phyloP scores from a whole-genome alignment of 345 rosid species.

The Rubroshorea leprosula region DNA sequence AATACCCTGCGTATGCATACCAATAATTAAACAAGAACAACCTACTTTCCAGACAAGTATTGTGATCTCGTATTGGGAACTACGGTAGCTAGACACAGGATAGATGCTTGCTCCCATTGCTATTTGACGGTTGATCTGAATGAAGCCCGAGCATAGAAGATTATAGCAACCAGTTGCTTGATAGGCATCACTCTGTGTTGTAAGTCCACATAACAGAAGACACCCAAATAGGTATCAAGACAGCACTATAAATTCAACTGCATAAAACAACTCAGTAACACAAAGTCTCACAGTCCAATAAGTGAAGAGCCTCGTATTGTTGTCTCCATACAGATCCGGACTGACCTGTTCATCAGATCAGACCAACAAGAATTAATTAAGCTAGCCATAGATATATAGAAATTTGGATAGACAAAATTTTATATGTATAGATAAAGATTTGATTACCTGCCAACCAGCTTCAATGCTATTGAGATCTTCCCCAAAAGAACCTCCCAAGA shows the following conservation, averaged over 20 bases:
- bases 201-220: background rate
- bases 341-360: conserved; percentile 40
- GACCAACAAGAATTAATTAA: background rate
- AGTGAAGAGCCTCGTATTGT: conserved; percentile 68
- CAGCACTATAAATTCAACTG: background rate
- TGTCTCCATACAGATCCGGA: conserved; percentile 70
- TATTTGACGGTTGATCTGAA: conserved; percentile 68
- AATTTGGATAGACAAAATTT: too few species aligned
- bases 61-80: conserved; percentile 60
- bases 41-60: conserved; percentile 42
- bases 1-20: background rate
- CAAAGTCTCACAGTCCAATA: conserved; percentile 64
- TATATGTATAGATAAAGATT: too few species aligned
- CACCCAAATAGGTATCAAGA: background rate
- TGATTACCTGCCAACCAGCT: conserved; percentile 66
- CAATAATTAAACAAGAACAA: too few species aligned
- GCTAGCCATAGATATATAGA: background rate
- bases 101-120: conserved; percentile 79
- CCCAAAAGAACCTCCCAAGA: conserved; percentile 65
- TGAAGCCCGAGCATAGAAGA: conserved; percentile 71
- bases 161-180: conserved; percentile 84
- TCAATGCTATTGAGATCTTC: conserved; percentile 72
- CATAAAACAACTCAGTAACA: background rate
- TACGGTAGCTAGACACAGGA: conserved; percentile 47
- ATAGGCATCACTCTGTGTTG: conserved; percentile 69